Conservation (phyloP, 371 early-diverging fungal species). For the Coemansia sp. region DNA sequence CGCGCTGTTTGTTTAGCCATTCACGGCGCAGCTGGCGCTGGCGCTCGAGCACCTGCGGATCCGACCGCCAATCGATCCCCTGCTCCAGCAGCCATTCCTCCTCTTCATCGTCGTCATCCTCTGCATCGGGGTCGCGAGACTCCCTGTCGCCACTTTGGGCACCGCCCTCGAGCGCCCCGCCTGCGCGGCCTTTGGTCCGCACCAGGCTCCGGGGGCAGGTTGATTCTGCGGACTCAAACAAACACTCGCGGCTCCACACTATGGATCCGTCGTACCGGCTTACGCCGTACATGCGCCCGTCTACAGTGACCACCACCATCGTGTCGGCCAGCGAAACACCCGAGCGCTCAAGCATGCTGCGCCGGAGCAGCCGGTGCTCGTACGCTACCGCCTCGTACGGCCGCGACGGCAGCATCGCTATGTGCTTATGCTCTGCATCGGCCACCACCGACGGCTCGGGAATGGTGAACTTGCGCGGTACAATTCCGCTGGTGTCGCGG, state of each 20-base stretch:
- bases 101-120: constrained; percentile 30
- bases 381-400: constrained; percentile 22
- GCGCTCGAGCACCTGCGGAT: constrained; percentile 37
- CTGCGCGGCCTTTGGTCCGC: constrained; percentile 11
- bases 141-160: neutral
- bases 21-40: constrained; percentile 42
- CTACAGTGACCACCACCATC: constrained; percentile 45
- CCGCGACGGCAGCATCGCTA: constrained; percentile 44
- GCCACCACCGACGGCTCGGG: constrained; percentile 46
- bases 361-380: constrained; percentile 31
- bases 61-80: constrained; percentile 50
- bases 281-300: constrained; percentile 47
- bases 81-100: constrained; percentile 52
- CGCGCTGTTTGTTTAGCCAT: constrained; percentile 14
- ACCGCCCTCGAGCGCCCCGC: neutral
- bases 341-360: constrained; percentile 28
- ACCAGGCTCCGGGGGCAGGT: constrained; percentile 31
- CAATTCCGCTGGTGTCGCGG: constrained; percentile 21
- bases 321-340: constrained; percentile 36
- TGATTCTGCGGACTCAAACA: constrained; percentile 18
- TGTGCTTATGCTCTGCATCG: constrained; percentile 34
- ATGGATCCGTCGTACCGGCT: constrained; percentile 38
- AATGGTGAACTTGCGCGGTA: constrained; percentile 48
- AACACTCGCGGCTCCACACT: constrained; percentile 37
- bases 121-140: neutral